phyloP scores from a whole-genome alignment of 139 green algal species.

The Picochlorum sp. region DNA sequence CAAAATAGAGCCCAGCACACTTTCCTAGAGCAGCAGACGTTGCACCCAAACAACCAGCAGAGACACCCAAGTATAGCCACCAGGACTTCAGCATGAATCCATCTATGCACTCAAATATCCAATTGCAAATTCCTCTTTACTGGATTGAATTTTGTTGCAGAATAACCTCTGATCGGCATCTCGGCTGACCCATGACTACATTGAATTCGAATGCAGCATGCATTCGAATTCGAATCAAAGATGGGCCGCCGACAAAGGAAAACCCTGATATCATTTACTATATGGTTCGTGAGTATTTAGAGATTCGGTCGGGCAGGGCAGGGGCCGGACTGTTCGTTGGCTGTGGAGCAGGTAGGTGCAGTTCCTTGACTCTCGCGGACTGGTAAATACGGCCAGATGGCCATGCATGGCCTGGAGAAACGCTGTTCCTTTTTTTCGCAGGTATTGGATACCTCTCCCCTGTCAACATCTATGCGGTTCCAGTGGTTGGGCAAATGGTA shows the following conservation, averaged over 20 bases:
- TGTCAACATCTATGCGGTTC: constrained; percentile 14
- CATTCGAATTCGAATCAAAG: no score
- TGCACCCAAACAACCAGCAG: constrained; percentile 1
- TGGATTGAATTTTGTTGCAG: no score
- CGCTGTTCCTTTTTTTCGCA: not conserved
- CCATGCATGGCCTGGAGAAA: not conserved
- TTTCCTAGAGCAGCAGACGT: not conserved
- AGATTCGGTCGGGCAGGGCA: constrained; percentile 17
- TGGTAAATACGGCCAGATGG: not conserved
- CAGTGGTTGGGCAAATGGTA: constrained; percentile 21
- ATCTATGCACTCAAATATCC: not conserved
- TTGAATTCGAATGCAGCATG: no score
- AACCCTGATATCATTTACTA: not conserved
- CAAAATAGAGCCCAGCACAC: not conserved
- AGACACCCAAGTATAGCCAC: not conserved
- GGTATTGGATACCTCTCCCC: constrained; percentile 21
- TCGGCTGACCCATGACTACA: no score
- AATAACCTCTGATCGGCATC: no score
- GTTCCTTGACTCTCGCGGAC: not conserved
- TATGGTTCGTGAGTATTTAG: constrained; percentile 8
- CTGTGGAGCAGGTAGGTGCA: constrained; percentile 14
- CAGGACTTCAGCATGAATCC: not conserved
- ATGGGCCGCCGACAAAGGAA: not conserved
- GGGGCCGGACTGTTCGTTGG: constrained; percentile 20
- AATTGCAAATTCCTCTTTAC: no score